Evolutionary conservation across 2,329 filamentous ascomycete species (phyloP).

Genomic region (Whalleya microplaca): DNA sequence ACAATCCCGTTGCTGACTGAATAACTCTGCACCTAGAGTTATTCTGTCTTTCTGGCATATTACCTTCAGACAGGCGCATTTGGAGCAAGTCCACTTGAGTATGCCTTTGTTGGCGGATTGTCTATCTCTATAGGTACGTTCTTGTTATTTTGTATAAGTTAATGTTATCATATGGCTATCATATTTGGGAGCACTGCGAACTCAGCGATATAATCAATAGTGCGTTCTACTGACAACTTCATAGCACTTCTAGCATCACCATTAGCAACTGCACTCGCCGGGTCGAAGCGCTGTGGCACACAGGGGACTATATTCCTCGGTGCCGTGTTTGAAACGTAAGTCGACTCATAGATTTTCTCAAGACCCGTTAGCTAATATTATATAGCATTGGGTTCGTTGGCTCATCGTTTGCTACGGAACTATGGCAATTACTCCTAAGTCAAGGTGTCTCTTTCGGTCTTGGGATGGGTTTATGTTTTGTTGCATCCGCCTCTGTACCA

Average conservation of each 20-base stretch:
- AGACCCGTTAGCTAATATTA: neutral
- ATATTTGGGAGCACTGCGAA: neutral
- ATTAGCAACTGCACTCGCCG: slow-evolving; percentile 57
- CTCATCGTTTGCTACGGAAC: slow-evolving; percentile 68
- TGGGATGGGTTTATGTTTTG: slow-evolving; percentile 78
- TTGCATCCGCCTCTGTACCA: slow-evolving; percentile 67
- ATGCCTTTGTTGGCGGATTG: slow-evolving; percentile 77
- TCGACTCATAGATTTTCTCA: slow-evolving; percentile 21
- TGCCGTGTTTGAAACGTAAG: slow-evolving; percentile 61
- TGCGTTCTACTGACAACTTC: slow-evolving; percentile 25
- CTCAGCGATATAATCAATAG: slow-evolving; percentile 25
- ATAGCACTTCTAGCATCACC: slow-evolving; percentile 69
- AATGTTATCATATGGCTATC: neutral
- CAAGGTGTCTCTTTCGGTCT: slow-evolving; percentile 79
- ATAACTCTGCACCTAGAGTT: slow-evolving; percentile 48
- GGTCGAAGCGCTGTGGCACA: slow-evolving; percentile 66
- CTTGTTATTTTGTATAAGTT: neutral
- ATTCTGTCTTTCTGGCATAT: slow-evolving; percentile 60
- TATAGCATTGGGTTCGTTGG: slow-evolving; percentile 62
- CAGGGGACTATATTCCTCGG: slow-evolving; percentile 67
- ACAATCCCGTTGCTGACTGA: slow-evolving; percentile 15
- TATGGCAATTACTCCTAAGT: slow-evolving; percentile 77
- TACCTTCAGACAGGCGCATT: slow-evolving; percentile 63
- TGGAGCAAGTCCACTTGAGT: slow-evolving; percentile 66
- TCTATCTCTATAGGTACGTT: slow-evolving; percentile 59